Evolutionary conservation across 306 rosid species (phyloP).

Genomic region (Begonia masoniana): DNA sequence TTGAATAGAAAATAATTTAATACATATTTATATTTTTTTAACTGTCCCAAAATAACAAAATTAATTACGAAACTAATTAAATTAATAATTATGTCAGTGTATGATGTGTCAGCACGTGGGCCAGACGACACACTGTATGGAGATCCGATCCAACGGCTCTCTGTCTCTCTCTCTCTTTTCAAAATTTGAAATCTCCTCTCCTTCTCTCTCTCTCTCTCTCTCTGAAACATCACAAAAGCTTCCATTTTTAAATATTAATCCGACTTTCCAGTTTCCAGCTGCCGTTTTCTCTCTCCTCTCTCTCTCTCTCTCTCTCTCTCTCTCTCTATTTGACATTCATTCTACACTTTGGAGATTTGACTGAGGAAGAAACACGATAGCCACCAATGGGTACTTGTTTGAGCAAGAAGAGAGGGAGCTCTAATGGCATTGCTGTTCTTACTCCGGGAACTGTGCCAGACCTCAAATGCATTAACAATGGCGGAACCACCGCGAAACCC

Average conservation of each 20-base stretch:
- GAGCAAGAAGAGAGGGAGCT: slow-evolving; percentile 56
- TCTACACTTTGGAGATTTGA: neutral
- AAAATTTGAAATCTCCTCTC: slow-evolving; percentile 33
- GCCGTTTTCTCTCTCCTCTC: too few relatives aligned
- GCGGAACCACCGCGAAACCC: neutral
- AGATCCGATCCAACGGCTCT: neutral
- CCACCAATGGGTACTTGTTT: slow-evolving; percentile 73
- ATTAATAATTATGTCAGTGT: too few relatives aligned
- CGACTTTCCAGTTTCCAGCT: too few relatives aligned
- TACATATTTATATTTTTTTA: too few relatives aligned
- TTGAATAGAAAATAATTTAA: too few relatives aligned
- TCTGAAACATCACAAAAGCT: too few relatives aligned
- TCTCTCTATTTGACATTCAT: neutral
- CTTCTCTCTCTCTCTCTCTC: slow-evolving; percentile 9
- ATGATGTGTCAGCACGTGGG: too few relatives aligned
- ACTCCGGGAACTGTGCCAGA: slow-evolving; percentile 21
- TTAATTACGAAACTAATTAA: too few relatives aligned
- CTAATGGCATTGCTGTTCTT: slow-evolving; percentile 14
- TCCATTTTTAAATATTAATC: too few relatives aligned
- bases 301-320: too few relatives aligned
- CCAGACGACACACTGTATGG: neutral
- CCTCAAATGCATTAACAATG: slow-evolving; percentile 1
- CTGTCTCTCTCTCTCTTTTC: slow-evolving; percentile 4
- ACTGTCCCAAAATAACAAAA: too few relatives aligned
- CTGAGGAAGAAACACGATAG: neutral